Base-by-base conservation (phyloP, 371 early-diverging fungal genomes). In the Mortierella sp. region DNA sequence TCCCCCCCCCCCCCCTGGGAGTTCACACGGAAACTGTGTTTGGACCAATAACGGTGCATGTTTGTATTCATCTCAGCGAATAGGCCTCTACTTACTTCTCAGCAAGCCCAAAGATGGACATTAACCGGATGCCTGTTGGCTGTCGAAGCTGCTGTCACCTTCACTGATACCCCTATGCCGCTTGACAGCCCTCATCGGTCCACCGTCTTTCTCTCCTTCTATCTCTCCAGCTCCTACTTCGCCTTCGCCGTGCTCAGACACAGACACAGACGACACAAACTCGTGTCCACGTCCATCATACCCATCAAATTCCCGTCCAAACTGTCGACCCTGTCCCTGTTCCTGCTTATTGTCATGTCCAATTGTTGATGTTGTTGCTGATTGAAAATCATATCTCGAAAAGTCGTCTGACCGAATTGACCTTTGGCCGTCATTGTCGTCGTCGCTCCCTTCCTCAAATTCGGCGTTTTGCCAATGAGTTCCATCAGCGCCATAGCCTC, bases 91-190 rank as follows among this genome's bases (percentile, higher is more conserved):
- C 38, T 63, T 16, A 32, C 10, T 29, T 14, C 18, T 35, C 18
- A 51, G 51, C 4, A 51, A 51, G 18, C 16, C 35, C 32, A 16
- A 14, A 11, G 27, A 27, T 32, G 29, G 16, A 18, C 21, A 16
- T 68, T 68, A 68, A 68, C 68, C 68, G 43, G 24, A 51, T 18
- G 21, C 24, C 32, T 18, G 4, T 4, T 48, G 14, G 38, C 24
- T 24, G 8, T 68, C 68, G 6, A 68, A 0, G 41, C 18, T 38
- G 16, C 51, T 29, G 29, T 14, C 72, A 35, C 72, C 21, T 24
- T 44, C 74, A 29, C 65, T 75, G 18, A 48, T 32, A 16, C 46
- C 49, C 18, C 75, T 60, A 32, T 75, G 65, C 48, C 75, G 75
- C 65, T 75, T 75, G 27, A 65, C 65, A 29, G 65, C 32, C 32